Conservation (phyloP, 2,329 filamentous ascomycete genomes). For the Penicillium sp. region DNA sequence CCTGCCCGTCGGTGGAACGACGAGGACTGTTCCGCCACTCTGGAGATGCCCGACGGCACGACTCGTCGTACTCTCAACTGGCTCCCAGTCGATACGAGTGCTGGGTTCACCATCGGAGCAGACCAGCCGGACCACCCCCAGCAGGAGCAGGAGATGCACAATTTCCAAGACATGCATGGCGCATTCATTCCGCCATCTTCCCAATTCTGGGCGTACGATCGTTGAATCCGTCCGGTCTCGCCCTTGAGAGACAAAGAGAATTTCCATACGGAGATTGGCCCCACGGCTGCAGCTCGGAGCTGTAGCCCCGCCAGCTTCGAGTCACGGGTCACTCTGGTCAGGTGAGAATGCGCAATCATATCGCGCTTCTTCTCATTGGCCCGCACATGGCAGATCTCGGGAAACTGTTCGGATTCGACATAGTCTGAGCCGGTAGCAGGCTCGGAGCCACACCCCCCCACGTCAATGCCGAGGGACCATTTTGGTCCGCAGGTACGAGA, state of each 20-base stretch:
- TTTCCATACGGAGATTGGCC: background rate
- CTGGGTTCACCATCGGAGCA: slow-evolving; percentile 24
- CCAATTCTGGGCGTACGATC: background rate
- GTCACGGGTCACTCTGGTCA: background rate
- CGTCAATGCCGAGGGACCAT: too few relatives aligned
- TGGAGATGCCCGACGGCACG: slow-evolving; percentile 31
- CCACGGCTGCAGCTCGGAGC: background rate
- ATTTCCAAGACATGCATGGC: slow-evolving; percentile 4
- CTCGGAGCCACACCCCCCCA: too few relatives aligned
- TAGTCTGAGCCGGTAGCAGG: too few relatives aligned
- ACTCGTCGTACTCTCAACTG: slow-evolving; percentile 28
- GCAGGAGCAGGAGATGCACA: background rate
- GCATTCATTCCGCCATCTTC: slow-evolving; percentile 9
- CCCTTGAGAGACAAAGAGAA: background rate
- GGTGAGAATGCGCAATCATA: too few relatives aligned
- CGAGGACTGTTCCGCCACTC: slow-evolving; percentile 16
- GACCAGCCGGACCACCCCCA: background rate
- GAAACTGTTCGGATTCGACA: too few relatives aligned
- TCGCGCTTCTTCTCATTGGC: too few relatives aligned
- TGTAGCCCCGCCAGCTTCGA: background rate
- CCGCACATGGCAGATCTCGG: too few relatives aligned
- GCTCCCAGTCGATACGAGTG: slow-evolving; percentile 27
- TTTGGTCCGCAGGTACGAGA: too few relatives aligned
- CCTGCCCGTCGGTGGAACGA: slow-evolving; percentile 1
- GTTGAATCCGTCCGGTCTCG: background rate